Percentiles rank a stretch among this genome's conserved stretches.
These are phyloP conservation scores for Naganishia sp. DNA, from an alignment of 1,284 basidiomycete genomes.

Conservation along the genomic window DNA sequence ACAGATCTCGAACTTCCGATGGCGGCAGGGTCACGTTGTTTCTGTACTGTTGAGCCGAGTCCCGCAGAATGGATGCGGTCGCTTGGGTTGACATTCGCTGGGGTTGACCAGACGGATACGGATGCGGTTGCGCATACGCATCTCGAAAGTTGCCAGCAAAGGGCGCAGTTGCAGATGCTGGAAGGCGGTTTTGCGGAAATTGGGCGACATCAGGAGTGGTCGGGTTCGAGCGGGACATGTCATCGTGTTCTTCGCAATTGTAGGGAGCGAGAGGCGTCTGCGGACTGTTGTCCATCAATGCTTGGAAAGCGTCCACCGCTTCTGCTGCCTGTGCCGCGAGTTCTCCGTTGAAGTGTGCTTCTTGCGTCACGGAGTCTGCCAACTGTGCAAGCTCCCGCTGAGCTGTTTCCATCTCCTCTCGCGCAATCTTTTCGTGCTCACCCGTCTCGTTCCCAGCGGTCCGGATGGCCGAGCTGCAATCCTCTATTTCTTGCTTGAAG, in stretches of 20 bases:
- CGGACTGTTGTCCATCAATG: slow-evolving; percentile 32
- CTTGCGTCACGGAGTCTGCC: slow-evolving; percentile 42
- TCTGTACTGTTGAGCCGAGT: slow-evolving; percentile 16
- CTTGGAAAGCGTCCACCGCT: slow-evolving; percentile 32
- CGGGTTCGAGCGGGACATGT: slow-evolving; percentile 14
- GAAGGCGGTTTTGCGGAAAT: slow-evolving; percentile 27
- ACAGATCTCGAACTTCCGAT: slow-evolving; percentile 38
- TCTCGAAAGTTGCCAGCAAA: slow-evolving; percentile 16
- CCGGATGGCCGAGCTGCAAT: slow-evolving; percentile 44
- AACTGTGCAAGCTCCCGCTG: slow-evolving; percentile 60
- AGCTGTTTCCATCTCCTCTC: slow-evolving; percentile 62
- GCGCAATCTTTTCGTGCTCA: slow-evolving; percentile 48
- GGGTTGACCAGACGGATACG: slow-evolving; percentile 18
- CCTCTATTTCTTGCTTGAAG: slow-evolving; percentile 61
- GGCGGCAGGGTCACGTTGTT: neutral
- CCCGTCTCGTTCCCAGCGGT: slow-evolving; percentile 48
- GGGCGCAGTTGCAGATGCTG: neutral
- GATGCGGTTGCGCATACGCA: slow-evolving; percentile 7
- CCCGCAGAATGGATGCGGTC: slow-evolving; percentile 23
- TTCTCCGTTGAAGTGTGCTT: slow-evolving; percentile 44
- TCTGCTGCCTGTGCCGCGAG: slow-evolving; percentile 40
- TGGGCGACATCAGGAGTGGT: slow-evolving; percentile 21
- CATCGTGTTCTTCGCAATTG: slow-evolving; percentile 5
- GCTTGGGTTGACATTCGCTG: slow-evolving; percentile 10
- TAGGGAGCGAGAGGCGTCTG: neutral